Evolutionary conservation across 805 yeast genomes (phyloP).

Genomic region (Yarrowia porcina): DNA sequence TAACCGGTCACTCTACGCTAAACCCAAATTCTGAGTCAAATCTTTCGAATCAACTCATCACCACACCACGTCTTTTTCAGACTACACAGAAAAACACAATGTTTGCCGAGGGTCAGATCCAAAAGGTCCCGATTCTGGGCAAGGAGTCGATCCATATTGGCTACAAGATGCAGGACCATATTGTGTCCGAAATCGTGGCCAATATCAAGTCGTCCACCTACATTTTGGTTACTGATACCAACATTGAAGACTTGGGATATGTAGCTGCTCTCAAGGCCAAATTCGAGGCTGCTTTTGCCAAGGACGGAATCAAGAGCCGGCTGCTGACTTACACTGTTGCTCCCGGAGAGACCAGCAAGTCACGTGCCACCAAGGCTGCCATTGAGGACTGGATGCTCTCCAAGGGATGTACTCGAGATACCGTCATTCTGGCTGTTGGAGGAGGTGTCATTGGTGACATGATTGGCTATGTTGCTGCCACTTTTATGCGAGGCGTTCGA

Average conservation of each 20-base stretch:
- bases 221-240: slow-evolving; percentile 83
- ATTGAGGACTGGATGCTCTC: slow-evolving; percentile 84
- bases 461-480: slow-evolving; percentile 99
- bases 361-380: slow-evolving; percentile 81
- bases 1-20: background rate
- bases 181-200: slow-evolving; percentile 61
- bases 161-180: slow-evolving; percentile 68
- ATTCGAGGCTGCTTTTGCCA: slow-evolving; percentile 41
- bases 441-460: slow-evolving; percentile 99
- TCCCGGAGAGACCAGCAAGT: slow-evolving; percentile 93
- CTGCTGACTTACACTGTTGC: slow-evolving; percentile 69
- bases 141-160: slow-evolving; percentile 87
- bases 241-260: slow-evolving; percentile 48
- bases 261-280: slow-evolving; percentile 53
- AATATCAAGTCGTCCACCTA: slow-evolving; percentile 81
- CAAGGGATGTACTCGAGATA: slow-evolving; percentile 92
- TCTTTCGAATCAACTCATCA: too few species aligned
- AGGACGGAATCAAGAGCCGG: slow-evolving; percentile 45
- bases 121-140: slow-evolving; percentile 46
- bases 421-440: slow-evolving; percentile 90
- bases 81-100: too few species aligned
- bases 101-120: slow-evolving; percentile 25
- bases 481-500: slow-evolving; percentile 97
- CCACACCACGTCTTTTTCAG: too few species aligned
- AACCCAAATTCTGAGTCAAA: background rate